These are phyloP conservation scores for Cucumis sativus DNA, from an alignment of 306 rosid genomes.

Conservation along the genomic window Cucumber_9930_V3 NC_026659.2:2222501-2223000, in stretches of 20 bases:
- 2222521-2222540: constrained; percentile 4
- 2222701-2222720: constrained; percentile 20
- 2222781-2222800: constrained; percentile 33
- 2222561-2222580: constrained; percentile 16
- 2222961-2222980: no score
- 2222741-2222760: constrained; percentile 20
- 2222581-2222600: constrained; percentile 22
- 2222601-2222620: constrained; percentile 3
- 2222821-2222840: constrained; percentile 41
- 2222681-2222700: constrained; percentile 12
- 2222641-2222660: constrained; percentile 17
- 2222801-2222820: constrained; percentile 32
- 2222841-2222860: constrained; percentile 10
- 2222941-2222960: no score
- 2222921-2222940: not conserved
- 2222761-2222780: constrained; percentile 21
- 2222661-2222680: constrained; percentile 22
- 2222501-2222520: constrained; percentile 21
- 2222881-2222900: not conserved
- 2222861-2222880: not conserved
- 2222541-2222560: not conserved
- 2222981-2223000: no score
- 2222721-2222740: constrained; percentile 24
- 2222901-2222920: not conserved
- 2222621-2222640: constrained; percentile 2